These are phyloP conservation scores for Penicillium robsamsonii DNA, from an alignment of 495 filamentous ascomycete genomes.

Conservation along the genomic window DNA sequence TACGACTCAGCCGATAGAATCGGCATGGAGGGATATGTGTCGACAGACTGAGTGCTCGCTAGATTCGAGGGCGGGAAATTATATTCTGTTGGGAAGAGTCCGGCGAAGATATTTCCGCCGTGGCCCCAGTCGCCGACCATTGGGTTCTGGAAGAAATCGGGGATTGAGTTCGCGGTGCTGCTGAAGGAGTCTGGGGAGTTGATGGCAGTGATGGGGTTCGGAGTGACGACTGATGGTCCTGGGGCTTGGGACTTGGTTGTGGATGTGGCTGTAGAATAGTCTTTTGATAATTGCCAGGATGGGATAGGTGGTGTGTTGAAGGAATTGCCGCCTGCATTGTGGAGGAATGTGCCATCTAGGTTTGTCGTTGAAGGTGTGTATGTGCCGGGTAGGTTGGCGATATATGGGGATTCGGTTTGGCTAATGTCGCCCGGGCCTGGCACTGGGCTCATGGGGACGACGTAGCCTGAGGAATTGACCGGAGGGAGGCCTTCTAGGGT, in stretches of 20 bases:
- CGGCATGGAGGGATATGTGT: slow-evolving; percentile 11
- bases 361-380: slow-evolving; percentile 8
- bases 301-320: slow-evolving; percentile 6
- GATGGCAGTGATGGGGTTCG: slow-evolving; percentile 2
- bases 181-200: slow-evolving; percentile 28
- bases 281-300: slow-evolving; percentile 15
- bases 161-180: slow-evolving; percentile 19
- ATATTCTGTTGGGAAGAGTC: slow-evolving; percentile 27
- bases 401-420: slow-evolving; percentile 4
- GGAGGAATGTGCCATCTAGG: background rate
- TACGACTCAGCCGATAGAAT: slow-evolving; percentile 25
- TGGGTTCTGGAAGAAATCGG: slow-evolving; percentile 42
- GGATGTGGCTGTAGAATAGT: slow-evolving; percentile 12
- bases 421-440: background rate
- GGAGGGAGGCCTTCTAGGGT: slow-evolving; percentile 37
- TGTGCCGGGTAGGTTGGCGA: slow-evolving; percentile 8
- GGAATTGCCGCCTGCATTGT: background rate
- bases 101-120: slow-evolving; percentile 30
- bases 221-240: background rate
- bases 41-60: background rate
- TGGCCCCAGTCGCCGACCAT: slow-evolving; percentile 40
- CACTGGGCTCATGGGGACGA: slow-evolving; percentile 35
- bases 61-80: slow-evolving; percentile 4
- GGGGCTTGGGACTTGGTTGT: background rate
- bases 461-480: slow-evolving; percentile 42